Base-by-base conservation (phyloP, 2,329 filamentous ascomycete genomes). In the Exophiala viscosa region DNA sequence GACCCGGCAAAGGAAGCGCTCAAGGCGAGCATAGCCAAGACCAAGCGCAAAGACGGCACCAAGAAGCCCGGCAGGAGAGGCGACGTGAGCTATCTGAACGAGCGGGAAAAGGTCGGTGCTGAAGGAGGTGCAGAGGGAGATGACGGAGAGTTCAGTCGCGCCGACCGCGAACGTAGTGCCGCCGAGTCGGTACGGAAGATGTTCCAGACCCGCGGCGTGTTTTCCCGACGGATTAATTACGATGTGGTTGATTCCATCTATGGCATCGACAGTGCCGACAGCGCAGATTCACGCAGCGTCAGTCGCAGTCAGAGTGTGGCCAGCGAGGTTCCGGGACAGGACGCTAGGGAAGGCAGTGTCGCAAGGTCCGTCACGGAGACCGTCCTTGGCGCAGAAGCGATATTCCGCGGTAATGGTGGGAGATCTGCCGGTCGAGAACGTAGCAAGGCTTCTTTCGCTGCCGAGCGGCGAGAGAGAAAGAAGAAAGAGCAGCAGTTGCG, bases 61-160 rank as follows among this genome's bases (percentile, higher is more conserved):
- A 74, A 76, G 47, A 74, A 73, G 33, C 70, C 70, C 47, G 72
- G 70, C 14, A 67, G 74, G 13, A 62, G 76, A 48, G 75, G 75
- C 5, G 75, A 77, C 61, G 70, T 76, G 17, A 65, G 67, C 23
- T 74, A 75, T 55, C 64, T 74, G 10, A 52, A 76, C 59, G 63
- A 75, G 69, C 59, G 79, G 40, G 39, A 11, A 48, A 47, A 31
- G 23, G 48, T 17, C 40, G 48, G 13, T 20, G 20, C 40, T 5
- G 45, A 36, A 17, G 48, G 36, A 13, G 40, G 18, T 5, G 18
- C n/a, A n/a, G 51, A 32, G n/a, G 45, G 40, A 18, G 45, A 32
- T 10, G 23, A 41, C 36, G 8, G 48, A 31, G 2, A 48, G 50
- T 14, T 47, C 52, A 17, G 54, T 40, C n/a, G 42, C 31, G 52